Conservation (phyloP, 345 rosid genomes). For the Litchi chinensis region DNA sequence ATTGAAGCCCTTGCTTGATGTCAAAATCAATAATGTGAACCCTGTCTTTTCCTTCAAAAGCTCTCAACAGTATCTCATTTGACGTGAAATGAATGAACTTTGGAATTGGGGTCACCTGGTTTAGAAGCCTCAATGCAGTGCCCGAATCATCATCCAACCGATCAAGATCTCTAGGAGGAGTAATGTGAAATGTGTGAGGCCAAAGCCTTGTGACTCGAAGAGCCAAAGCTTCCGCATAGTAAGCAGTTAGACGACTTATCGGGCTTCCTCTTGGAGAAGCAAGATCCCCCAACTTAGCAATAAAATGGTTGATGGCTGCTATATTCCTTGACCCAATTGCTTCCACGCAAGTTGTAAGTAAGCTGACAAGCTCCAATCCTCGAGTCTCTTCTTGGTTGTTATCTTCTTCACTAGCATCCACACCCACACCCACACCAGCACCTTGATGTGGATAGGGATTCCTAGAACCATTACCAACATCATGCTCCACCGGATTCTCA, state of each 20-base stretch:
- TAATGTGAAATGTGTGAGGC: conserved; percentile 87
- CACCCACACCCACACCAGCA: conserved; percentile 18
- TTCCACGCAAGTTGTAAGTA: conserved; percentile 77
- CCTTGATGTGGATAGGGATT: conserved; percentile 49
- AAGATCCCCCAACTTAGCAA: conserved; percentile 73
- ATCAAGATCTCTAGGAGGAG: conserved; percentile 78
- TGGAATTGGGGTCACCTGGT: conserved; percentile 89
- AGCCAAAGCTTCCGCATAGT: conserved; percentile 86
- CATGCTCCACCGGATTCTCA: conserved; percentile 48
- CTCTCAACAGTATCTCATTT: conserved; percentile 86
- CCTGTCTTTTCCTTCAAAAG: conserved; percentile 90
- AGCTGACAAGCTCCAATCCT: conserved; percentile 77
- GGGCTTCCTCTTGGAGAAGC: conserved; percentile 83
- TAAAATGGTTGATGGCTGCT: conserved; percentile 58
- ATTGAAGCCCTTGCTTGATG: conserved; percentile 96
- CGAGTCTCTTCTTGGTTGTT: conserved; percentile 52
- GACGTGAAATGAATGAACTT: conserved; percentile 90
- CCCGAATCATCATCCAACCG: conserved; percentile 74
- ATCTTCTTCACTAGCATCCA: conserved; percentile 50
- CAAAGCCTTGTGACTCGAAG: conserved; percentile 79
- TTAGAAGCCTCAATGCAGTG: conserved; percentile 77
- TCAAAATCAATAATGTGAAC: conserved; percentile 93
- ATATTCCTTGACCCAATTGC: conserved; percentile 76
- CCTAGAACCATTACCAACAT: conserved; percentile 60
- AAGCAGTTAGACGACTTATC: conserved; percentile 68